phyloP scores from a whole-genome alignment of 2,329 filamentous ascomycete species.

The Stemphylium vesicarium region DNA sequence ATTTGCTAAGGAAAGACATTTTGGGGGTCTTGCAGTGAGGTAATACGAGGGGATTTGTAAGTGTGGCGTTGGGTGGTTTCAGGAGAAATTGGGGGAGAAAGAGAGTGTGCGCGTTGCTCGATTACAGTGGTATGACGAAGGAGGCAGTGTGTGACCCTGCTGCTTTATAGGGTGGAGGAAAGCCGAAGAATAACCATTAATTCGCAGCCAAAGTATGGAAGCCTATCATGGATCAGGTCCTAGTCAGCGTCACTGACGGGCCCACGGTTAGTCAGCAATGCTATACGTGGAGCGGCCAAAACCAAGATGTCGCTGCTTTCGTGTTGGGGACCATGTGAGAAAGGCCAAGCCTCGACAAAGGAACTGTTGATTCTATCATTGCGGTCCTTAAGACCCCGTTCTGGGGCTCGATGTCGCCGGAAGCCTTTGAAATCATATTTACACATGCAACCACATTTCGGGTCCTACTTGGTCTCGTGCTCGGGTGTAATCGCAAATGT shows the following conservation, averaged over 20 bases:
- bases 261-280: not conserved
- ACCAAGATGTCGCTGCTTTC: conserved; percentile 6
- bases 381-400: no score
- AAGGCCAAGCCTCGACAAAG: not conserved
- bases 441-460: conserved; percentile 15
- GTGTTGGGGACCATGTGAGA: conserved; percentile 3
- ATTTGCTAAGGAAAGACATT: not conserved
- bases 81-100: not conserved
- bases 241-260: not conserved
- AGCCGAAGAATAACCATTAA: not conserved
- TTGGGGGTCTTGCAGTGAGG: no score
- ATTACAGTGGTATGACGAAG: not conserved
- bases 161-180: not conserved
- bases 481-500: conserved; percentile 77
- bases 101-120: not conserved
- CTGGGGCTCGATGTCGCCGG: not conserved
- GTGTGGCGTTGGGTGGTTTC: no score
- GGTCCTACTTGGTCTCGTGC: conserved; percentile 62
- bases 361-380: not conserved
- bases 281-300: not conserved
- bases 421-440: conserved; percentile 15
- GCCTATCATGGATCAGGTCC: not conserved
- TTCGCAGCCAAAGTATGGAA: not conserved
- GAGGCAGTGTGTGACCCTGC: not conserved
- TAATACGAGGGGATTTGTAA: no score